phyloP scores from a whole-genome alignment of 345 rosid species.

The Angophora floribunda region DNA sequence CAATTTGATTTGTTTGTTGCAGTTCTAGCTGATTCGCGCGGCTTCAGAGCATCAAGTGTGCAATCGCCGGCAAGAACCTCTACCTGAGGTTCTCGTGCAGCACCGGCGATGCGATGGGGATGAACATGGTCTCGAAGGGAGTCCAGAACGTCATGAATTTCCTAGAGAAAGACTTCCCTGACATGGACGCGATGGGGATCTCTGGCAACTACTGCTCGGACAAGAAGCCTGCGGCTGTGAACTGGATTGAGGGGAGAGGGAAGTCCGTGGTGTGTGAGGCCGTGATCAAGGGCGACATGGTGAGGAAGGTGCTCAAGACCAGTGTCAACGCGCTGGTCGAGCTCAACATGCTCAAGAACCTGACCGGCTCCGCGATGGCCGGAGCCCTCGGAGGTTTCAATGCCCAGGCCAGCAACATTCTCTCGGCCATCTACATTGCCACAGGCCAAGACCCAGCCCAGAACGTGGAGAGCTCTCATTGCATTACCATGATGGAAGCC shows the following conservation, averaged over 20 bases:
- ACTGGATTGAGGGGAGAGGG: neutral
- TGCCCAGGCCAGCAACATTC: neutral
- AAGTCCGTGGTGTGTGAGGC: neutral
- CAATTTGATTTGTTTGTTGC: neutral
- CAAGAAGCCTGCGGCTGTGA: neutral
- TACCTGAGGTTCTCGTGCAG: conserved; percentile 18
- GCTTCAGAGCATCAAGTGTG: neutral
- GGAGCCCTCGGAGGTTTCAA: neutral
- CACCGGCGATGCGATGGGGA: conserved; percentile 36
- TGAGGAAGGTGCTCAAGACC: neutral
- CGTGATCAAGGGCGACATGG: neutral
- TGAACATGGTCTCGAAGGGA: conserved; percentile 32
- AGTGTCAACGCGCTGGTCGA: neutral
- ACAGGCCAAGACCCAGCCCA: neutral
- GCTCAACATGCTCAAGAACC: neutral
- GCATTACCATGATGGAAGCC: neutral
- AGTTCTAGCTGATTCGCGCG: neutral
- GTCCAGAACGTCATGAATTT: conserved; percentile 29
- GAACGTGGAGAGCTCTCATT: neutral
- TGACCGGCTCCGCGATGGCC: neutral
- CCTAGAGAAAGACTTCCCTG: conserved; percentile 16
- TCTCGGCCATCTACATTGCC: neutral
- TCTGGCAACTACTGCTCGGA: conserved; percentile 11
- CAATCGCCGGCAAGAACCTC: conserved; percentile 21
- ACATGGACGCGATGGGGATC: conserved; percentile 27